phyloP scores from a whole-genome alignment of 2,329 filamentous ascomycete species.

The Tolypocladium capitatum region DNA sequence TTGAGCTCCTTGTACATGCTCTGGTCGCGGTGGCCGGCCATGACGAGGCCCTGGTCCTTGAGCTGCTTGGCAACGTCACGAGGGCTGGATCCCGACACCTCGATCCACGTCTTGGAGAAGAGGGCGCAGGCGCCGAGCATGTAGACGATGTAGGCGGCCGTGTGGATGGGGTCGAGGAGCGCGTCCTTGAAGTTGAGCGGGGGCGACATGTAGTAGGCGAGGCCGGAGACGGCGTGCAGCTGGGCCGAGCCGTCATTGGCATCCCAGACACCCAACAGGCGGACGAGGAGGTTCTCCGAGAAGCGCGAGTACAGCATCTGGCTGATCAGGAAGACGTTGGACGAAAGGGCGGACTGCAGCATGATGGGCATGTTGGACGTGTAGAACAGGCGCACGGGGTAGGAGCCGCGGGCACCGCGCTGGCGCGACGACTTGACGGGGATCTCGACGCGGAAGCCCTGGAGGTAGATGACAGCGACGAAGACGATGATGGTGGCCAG shows the following conservation, averaged over 20 bases:
- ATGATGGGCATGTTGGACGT: slow-evolving; percentile 99
- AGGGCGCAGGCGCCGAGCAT: slow-evolving; percentile 96
- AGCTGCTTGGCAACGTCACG: slow-evolving; percentile 98
- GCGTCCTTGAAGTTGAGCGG: slow-evolving; percentile 96
- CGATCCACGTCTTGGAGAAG: slow-evolving; percentile 99
- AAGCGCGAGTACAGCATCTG: slow-evolving; percentile 99
- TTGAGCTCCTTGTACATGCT: slow-evolving; percentile 99
- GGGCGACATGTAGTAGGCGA: slow-evolving; percentile 99
- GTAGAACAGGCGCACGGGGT: slow-evolving; percentile 98
- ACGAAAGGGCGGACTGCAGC: slow-evolving; percentile 95
- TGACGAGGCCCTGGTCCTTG: slow-evolving; percentile 98
- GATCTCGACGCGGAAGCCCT: slow-evolving; percentile 99
- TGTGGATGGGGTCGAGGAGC: slow-evolving; percentile 93
- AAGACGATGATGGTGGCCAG: slow-evolving; percentile 88
- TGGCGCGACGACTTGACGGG: slow-evolving; percentile 99
- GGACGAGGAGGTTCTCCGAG: slow-evolving; percentile 96
- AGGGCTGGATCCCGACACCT: slow-evolving; percentile 94
- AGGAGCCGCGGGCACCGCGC: slow-evolving; percentile 94
- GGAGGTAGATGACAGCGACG: slow-evolving; percentile 95
- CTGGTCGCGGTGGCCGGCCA: slow-evolving; percentile 98
- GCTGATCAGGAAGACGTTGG: slow-evolving; percentile 97
- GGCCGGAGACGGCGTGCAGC: slow-evolving; percentile 82
- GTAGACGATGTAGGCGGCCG: slow-evolving; percentile 86
- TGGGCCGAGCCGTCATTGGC: slow-evolving; percentile 91
- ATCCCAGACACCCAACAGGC: slow-evolving; percentile 97